Percentiles rank a stretch among this genome's conserved stretches.
Evolutionary conservation across 495 filamentous ascomycete species (phyloP).

Genomic region (Xylaria cubensis): DNA sequence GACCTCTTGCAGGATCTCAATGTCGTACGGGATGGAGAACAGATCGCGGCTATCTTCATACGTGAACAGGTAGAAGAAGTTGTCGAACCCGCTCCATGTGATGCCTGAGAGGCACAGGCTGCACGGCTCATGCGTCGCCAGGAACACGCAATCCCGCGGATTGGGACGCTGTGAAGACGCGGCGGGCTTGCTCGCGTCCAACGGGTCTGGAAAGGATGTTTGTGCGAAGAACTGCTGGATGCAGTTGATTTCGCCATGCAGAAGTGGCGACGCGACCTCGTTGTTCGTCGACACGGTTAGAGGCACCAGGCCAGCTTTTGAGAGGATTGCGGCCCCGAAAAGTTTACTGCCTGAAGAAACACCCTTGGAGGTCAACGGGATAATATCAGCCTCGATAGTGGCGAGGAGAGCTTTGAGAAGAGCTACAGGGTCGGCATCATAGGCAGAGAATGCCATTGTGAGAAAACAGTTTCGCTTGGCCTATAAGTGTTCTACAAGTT

Average conservation of each 20-base stretch:
- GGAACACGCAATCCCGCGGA: constrained; percentile 48
- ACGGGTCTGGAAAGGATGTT: constrained; percentile 17
- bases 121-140: constrained; percentile 52
- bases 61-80: constrained; percentile 54
- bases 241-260: constrained; percentile 55
- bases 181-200: not conserved
- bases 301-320: constrained; percentile 34
- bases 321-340: constrained; percentile 50
- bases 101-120: constrained; percentile 51
- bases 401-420: constrained; percentile 43
- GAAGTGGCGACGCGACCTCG: constrained; percentile 45
- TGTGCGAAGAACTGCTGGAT: constrained; percentile 50
- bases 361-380: constrained; percentile 45
- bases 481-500: not conserved
- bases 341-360: constrained; percentile 49
- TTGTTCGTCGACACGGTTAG: constrained; percentile 49
- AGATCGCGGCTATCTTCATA: constrained; percentile 52
- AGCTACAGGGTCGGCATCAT: constrained; percentile 13
- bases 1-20: constrained; percentile 50
- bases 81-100: constrained; percentile 52
- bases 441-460: constrained; percentile 2
- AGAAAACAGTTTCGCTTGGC: not conserved
- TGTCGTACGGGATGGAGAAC: constrained; percentile 51
- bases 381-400: constrained; percentile 40
- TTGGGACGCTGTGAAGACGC: constrained; percentile 13